A percentile compares a stretch with the other conserved stretches of the same genome.
Evolutionary conservation across 75 land plant genomes (phyloP).

Genomic region (Pinus tabuliformis): DNA sequence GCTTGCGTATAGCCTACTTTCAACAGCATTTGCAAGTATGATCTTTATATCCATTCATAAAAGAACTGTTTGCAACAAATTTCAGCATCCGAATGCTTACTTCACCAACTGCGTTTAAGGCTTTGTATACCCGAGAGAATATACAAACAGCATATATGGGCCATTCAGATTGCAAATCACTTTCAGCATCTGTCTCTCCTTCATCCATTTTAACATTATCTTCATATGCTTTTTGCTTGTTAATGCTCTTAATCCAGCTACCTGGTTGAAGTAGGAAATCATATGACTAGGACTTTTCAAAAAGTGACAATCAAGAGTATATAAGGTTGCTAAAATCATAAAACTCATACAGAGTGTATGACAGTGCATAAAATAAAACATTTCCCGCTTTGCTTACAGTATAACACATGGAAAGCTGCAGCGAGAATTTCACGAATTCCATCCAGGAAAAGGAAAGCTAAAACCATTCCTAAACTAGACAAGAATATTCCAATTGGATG

Average conservation of each 20-base stretch:
- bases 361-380: background rate
- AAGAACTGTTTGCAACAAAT: too few species aligned
- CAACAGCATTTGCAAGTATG: too few species aligned
- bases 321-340: background rate
- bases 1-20: too few species aligned
- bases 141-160: background rate
- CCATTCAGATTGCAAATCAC: background rate
- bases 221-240: conserved; percentile 10
- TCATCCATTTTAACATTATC: conserved; percentile 10
- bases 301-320: background rate
- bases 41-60: too few species aligned
- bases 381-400: background rate
- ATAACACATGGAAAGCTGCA: background rate
- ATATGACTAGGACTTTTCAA: background rate
- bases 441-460: background rate
- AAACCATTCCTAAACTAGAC: background rate
- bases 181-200: conserved; percentile 6
- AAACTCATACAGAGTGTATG: background rate
- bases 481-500: background rate
- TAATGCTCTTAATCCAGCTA: conserved; percentile 11
- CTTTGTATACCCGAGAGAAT: background rate
- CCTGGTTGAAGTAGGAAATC: background rate
- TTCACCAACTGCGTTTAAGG: background rate
- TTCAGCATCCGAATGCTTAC: too few species aligned
- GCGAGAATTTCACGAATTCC: background rate